A percentile compares a stretch with the other conserved stretches of the same genome.
Evolutionary conservation across 176 grass and related monocot genomes (phyloP).

Genomic region (Triticum urartu): DNA sequence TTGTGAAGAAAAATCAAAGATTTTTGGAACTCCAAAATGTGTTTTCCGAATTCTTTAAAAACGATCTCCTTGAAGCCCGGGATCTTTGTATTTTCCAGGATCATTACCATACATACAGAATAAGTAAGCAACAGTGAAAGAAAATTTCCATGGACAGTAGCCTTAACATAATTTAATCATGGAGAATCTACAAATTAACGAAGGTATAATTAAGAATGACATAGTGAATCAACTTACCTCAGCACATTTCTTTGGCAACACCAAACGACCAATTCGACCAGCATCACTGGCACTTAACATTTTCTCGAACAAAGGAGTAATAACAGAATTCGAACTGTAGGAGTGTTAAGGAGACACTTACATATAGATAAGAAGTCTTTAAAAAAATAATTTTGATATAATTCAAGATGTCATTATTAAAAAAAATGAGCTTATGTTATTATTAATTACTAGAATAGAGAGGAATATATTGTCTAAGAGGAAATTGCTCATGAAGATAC

Average conservation of each 20-base stretch:
- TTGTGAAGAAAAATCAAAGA: too few relatives aligned
- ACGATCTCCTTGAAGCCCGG: too few relatives aligned
- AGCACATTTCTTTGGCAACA: conserved; percentile 99
- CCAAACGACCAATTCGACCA: conserved; percentile 94
- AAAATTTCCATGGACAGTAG: neutral
- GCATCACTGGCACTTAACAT: conserved; percentile 99
- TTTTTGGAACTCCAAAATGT: too few relatives aligned
- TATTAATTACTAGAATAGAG: conserved; percentile 4
- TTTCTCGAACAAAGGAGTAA: conserved; percentile 97
- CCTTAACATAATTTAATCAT: conserved; percentile 8
- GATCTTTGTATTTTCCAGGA: too few relatives aligned
- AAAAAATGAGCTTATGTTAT: too few relatives aligned
- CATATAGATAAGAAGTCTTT: neutral
- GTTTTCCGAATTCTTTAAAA: too few relatives aligned
- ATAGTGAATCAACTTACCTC: conserved; percentile 55
- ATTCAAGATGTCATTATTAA: neutral
- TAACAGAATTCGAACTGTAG: conserved; percentile 85
- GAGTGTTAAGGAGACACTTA: conserved; percentile 51
- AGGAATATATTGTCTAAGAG: conserved; percentile 22
- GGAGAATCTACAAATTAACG: conserved; percentile 21
- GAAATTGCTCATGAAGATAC: conserved; percentile 31
- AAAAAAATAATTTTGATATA: conserved; percentile 3
- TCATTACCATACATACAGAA: neutral
- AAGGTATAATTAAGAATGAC: conserved; percentile 11
- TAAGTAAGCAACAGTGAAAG: neutral